These are phyloP conservation scores for Krasilnikovozyma curviuscula DNA, from an alignment of 768 basidiomycete genomes.

Conservation along the genomic window DNA sequence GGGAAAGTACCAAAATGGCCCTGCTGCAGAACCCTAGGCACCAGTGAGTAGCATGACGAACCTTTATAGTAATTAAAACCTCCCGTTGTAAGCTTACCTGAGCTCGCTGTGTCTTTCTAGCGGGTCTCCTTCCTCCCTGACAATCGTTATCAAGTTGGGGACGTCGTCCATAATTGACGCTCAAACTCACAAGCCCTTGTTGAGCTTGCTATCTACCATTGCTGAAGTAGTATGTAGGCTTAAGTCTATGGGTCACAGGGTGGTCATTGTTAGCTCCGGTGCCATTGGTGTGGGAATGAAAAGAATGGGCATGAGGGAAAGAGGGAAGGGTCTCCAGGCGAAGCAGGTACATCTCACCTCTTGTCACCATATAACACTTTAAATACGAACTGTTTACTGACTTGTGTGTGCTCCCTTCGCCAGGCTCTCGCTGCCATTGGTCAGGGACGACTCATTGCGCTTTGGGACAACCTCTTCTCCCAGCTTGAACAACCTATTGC, in stretches of 20 bases:
- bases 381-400: neutral
- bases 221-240: constrained; percentile 77
- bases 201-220: constrained; percentile 75
- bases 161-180: constrained; percentile 86
- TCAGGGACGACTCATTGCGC: constrained; percentile 81
- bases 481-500: constrained; percentile 89
- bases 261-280: constrained; percentile 87
- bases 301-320: constrained; percentile 62
- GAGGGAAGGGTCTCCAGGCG: constrained; percentile 66
- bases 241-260: constrained; percentile 64
- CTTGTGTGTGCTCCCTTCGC: neutral
- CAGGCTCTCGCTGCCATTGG: constrained; percentile 93
- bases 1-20: no score
- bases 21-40: no score
- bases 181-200: constrained; percentile 70
- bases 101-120: no score
- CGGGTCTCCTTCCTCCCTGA: constrained; percentile 21
- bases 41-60: no score
- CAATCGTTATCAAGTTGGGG: constrained; percentile 75
- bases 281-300: constrained; percentile 93
- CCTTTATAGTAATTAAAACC: no score
- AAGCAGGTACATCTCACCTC: constrained; percentile 52
- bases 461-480: constrained; percentile 93
- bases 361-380: neutral
- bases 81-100: no score